Percentiles rank a stretch among this genome's conserved stretches.
These are phyloP conservation scores for Tetrapisispora nanseiensis DNA, from an alignment of 805 yeast species.

Conservation along the genomic window DNA sequence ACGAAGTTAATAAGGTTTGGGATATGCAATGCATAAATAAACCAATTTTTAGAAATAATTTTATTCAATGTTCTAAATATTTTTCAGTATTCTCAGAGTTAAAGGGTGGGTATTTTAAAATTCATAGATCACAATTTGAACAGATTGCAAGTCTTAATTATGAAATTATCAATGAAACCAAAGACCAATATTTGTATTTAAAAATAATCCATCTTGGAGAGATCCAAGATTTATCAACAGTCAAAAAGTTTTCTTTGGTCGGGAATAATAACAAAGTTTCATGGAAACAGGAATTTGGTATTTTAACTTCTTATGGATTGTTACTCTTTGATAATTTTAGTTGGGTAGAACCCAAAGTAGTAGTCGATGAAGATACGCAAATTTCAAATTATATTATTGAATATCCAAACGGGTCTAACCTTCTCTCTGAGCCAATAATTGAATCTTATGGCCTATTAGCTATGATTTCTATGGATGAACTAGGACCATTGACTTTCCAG, in stretches of 20 bases:
- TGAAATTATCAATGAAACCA: constrained; percentile 14
- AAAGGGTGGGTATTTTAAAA: constrained; percentile 30
- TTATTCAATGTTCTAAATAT: constrained; percentile 15
- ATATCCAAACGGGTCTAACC: constrained; percentile 13
- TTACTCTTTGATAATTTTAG: constrained; percentile 36
- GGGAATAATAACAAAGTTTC: constrained; percentile 19
- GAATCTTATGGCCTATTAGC: constrained; percentile 16
- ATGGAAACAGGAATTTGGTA: constrained; percentile 39
- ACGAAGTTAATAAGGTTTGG: constrained; percentile 9
- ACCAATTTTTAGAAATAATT: constrained; percentile 2
- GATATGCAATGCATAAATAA: constrained; percentile 4
- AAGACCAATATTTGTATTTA: constrained; percentile 10
- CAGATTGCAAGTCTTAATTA: constrained; percentile 6
- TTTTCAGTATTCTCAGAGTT: constrained; percentile 15
- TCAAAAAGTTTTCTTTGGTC: constrained; percentile 3
- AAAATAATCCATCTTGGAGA: constrained; percentile 29
- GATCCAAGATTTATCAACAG: constrained; percentile 29
- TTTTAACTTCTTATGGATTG: constrained; percentile 43
- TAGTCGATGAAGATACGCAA: constrained; percentile 13
- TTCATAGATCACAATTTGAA: constrained; percentile 22
- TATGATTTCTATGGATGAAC: constrained; percentile 3
- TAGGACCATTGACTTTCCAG: constrained; percentile 3
- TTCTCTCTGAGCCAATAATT: constrained; percentile 10
- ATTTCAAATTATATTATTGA: constrained; percentile 28
- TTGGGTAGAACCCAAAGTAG: constrained; percentile 23